Percentiles rank a stretch among this genome's conserved stretches.
phyloP scores from a whole-genome alignment of 192 early-diverging fungal genomes.

The Martensiomyces pterosporus region DNA sequence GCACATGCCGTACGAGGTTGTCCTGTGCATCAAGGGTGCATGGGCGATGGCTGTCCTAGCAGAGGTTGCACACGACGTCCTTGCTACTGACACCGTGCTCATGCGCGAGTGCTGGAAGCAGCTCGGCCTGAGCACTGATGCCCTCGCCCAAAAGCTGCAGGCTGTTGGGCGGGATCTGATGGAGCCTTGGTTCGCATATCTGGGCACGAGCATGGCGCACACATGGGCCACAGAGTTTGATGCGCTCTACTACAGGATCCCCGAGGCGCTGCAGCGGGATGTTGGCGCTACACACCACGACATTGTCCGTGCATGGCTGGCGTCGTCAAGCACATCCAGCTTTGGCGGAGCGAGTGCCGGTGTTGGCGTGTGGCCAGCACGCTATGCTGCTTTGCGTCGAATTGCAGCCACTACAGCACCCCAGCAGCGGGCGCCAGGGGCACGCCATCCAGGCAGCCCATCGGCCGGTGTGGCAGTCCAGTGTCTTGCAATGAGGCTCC shows the following conservation, averaged over 20 bases:
- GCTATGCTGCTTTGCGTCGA: slow-evolving; percentile 30
- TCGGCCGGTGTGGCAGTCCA: slow-evolving; percentile 12
- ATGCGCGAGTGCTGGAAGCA: slow-evolving; percentile 32
- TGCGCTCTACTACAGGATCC: slow-evolving; percentile 23
- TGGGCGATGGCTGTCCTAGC: slow-evolving; percentile 22
- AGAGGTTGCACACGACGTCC: slow-evolving; percentile 2
- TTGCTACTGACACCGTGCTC: slow-evolving; percentile 2
- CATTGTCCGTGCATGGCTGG: slow-evolving; percentile 29
- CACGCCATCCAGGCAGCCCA: neutral
- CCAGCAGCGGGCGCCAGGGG: too few species aligned
- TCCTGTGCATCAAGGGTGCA: slow-evolving; percentile 26
- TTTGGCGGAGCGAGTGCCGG: neutral
- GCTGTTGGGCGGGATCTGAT: slow-evolving; percentile 6
- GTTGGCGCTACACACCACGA: slow-evolving; percentile 24
- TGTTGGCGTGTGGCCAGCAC: neutral
- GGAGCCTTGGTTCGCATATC: slow-evolving; percentile 22
- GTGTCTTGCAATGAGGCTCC: slow-evolving; percentile 9
- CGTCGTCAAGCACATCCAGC: too few species aligned
- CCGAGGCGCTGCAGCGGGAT: slow-evolving; percentile 6
- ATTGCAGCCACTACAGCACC: slow-evolving; percentile 9
- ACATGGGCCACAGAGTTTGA: slow-evolving; percentile 26
- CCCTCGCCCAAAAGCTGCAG: slow-evolving; percentile 10
- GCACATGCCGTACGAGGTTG: slow-evolving; percentile 6
- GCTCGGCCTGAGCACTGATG: neutral
- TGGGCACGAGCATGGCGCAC: slow-evolving; percentile 13